Evolutionary conservation across 2,329 filamentous ascomycete species (phyloP), one percentile per base, ranked within the genome.

Genomic region (Eutypella sp.): DNA sequence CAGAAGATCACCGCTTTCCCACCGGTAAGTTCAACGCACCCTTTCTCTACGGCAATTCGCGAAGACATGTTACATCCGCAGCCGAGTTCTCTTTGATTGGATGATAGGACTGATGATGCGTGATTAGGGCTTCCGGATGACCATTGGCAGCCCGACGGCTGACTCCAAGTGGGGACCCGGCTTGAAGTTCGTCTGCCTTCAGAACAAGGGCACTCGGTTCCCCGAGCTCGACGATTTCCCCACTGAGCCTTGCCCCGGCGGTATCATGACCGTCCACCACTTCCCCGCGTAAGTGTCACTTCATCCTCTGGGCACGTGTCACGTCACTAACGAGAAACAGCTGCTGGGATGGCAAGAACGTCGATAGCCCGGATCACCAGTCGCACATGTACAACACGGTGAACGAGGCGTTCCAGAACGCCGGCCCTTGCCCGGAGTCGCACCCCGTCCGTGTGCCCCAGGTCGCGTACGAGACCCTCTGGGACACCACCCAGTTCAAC

Each of bases 311-410:
- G n/a, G 18, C 18, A 4, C 29, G 27, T n/a, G 19, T 19, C 13
- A 18, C 31, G 50, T 55, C 6, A 57, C 44, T 15, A 6, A 13
- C 10, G 15, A 2, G 8, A 2, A 29, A 50, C 27, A 68, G 69
- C 11, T 73, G 70, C 63, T 73, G 70, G 70, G 69, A 73, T 46
- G 70, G 70, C 41, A 65, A 68, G 51, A 72, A 70, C 48, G 60
- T 72, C 15, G 70, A 73, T 48, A 66, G 56, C 40, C 58, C 58
- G 1, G 57, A 59, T 49, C 58, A 60, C 44, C 53, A 60, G 34
- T 54, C 53, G 8, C 50, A 60, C 45, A 58, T 57, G 53, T 57
- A 69, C 57, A 67, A 61, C 51, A 62, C 59, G 6, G 56, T 57
- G 4, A 59, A 58, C 36, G 58, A 60, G 23, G 57, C 55, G 4